Base-by-base conservation (phyloP, 2,329 filamentous ascomycete genomes). In the Pestalotiopsis sp. region DNA sequence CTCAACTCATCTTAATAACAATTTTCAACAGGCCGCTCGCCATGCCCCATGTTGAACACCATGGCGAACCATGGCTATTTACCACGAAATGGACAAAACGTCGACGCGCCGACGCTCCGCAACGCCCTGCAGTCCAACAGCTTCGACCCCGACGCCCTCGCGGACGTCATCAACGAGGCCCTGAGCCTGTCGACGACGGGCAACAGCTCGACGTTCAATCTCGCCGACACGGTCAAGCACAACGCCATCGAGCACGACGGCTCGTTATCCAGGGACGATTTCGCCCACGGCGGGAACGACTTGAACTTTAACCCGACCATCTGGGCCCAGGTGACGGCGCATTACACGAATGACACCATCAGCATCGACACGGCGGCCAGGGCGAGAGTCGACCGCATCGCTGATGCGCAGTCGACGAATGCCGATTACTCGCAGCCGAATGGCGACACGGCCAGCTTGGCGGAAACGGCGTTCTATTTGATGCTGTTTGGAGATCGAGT, bases 331-430 rank as follows among this genome's bases (percentile, higher is more conserved):
- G 72, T 70, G 2, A 67, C 66, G 39, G 66, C 69, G 1, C 70
- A 66, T 60, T 72, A 67, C 66, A 71, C 71, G 2, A 69, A 68
- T 2, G 69, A 71, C 14, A 66, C 69, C 13, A 68, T 73, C 61
- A 62, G 65, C 35, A 48, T 74, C 3, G 66, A 71, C 55, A 70
- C 70, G 67, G 70, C 64, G 2, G 57, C 70, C n/a, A 70, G 70
- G 20, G 72, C 71, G 17, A 68, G 70, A 1, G 17, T 65, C 3
- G 69, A 69, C 24, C 69, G 72, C 35, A 66, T 71, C 4, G 66
- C 68, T 57, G 68, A 68, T 30, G 72, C 72, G 5, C 69, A 68
- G 56, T 67, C 68, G 5, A 72, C 71, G 14, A 72, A 74, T 52
- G 69, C 71, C 1, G 67, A 70, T 17, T 73, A 48, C 38, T 30